phyloP scores from a whole-genome alignment of 1,284 basidiomycete species.

The Somion occarium region DNA sequence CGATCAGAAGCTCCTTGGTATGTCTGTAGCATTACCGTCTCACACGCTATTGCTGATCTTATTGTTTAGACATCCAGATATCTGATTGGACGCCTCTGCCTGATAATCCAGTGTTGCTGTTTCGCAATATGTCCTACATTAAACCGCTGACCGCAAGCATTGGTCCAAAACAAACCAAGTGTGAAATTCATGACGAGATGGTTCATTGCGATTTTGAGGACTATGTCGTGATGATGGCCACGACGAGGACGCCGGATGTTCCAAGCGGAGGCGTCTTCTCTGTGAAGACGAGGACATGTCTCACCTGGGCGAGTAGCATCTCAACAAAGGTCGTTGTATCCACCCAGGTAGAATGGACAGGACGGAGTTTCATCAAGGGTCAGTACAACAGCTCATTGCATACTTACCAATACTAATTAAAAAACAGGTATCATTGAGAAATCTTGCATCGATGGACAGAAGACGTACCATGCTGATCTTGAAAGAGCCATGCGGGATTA shows the following conservation, averaged over 20 bases:
- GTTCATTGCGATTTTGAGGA: conserved; percentile 82
- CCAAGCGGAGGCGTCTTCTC: conserved; percentile 89
- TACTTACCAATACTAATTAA: not conserved
- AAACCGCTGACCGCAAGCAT: conserved; percentile 87
- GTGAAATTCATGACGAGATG: conserved; percentile 86
- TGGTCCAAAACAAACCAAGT: conserved; percentile 94
- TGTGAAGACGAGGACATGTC: conserved; percentile 91
- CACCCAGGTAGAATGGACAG: conserved; percentile 94
- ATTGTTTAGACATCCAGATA: conserved; percentile 77
- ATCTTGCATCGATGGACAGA: conserved; percentile 93
- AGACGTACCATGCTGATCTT: conserved; percentile 81
- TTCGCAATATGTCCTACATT: conserved; percentile 91
- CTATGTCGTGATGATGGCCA: conserved; percentile 81
- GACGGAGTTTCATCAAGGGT: conserved; percentile 95
- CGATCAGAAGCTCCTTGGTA: conserved; percentile 87
- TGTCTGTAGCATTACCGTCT: conserved; percentile 21
- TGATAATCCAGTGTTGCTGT: conserved; percentile 66
- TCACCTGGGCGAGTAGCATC: conserved; percentile 87
- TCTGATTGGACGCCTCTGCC: conserved; percentile 81
- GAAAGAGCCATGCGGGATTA: conserved; percentile 84
- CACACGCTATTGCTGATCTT: not conserved
- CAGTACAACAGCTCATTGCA: conserved; percentile 20
- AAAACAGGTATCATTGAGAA: conserved; percentile 85
- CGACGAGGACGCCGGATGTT: conserved; percentile 92
- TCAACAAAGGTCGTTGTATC: conserved; percentile 82